Evolutionary conservation across 805 yeast species (phyloP), one percentile per base, ranked within the genome.

Genomic region (Candida succiphila): DNA sequence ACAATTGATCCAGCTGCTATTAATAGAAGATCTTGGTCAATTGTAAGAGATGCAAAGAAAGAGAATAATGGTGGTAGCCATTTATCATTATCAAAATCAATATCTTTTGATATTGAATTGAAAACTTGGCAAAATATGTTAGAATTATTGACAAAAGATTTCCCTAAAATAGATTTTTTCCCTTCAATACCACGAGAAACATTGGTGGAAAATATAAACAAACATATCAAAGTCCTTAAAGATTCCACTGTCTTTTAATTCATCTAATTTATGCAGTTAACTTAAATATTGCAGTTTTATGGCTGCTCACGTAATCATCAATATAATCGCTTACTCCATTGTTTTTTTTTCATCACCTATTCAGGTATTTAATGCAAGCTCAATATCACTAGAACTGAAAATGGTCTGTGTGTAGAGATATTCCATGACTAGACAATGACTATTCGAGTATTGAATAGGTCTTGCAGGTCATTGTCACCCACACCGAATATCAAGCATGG

Each of bases 31-130:
- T 34, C 47, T 19, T 54, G 57, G 58, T 39, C 39, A 27, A 32
- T 50, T 6, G 40, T 54, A 17, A 34, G 60, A 22, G 46, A 43
- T 37, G 60, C 60, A 6, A 50, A 49, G 35, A 49, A 48, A 26
- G 54, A 48, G 20, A 40, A 40, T 28, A 48, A 46, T 26, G 49
- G 45, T n/a, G 42, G 44, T 27, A 42, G 43, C 2, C 26, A 30
- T 26, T 23, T 28, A 15, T 27, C 29, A 14, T 27, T 31, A 12
- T 18, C 17, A 10, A 25, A 35, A 16, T 20, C 10, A 7, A 16
- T 35, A 13, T 45, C 37, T 30, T 32, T 36, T 18, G 57, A 53
- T 38, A 33, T 52, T 22, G 60, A 54, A 35, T 37, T 47, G 15
- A 43, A 35, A 24, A 33, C 54, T 16, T 54, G 58, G 58, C 34